Evolutionary conservation across 768 basidiomycete genomes (phyloP).

Genomic region (Rhizopogon sp.): DNA sequence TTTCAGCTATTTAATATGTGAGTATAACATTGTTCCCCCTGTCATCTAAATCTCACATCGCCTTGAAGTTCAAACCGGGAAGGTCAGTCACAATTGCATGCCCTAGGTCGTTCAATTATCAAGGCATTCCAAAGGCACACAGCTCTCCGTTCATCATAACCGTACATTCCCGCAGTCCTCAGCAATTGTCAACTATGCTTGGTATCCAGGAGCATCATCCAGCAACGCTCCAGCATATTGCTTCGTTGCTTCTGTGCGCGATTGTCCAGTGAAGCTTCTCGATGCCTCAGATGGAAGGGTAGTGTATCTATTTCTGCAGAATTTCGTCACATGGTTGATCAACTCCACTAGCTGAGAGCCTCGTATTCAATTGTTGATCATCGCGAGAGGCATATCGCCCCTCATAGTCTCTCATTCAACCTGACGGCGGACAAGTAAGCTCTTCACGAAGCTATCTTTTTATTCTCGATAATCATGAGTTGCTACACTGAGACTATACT

Average conservation of each 20-base stretch:
- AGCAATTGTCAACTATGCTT: constrained; percentile 72
- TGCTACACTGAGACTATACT: constrained; percentile 60
- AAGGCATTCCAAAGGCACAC: neutral
- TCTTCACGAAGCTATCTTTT: neutral
- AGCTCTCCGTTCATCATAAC: constrained; percentile 4
- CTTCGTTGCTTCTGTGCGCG: constrained; percentile 79
- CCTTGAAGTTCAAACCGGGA: neutral
- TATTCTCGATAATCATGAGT: neutral
- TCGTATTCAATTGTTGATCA: constrained; percentile 93
- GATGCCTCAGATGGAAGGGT: constrained; percentile 79
- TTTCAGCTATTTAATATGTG: constrained; percentile 54
- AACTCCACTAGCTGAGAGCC: constrained; percentile 63
- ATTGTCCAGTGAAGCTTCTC: constrained; percentile 79
- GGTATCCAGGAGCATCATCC: constrained; percentile 77
- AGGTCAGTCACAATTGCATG: neutral
- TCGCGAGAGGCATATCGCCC: constrained; percentile 85
- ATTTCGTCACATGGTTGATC: neutral
- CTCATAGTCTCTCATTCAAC: constrained; percentile 81
- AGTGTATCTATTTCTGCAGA: constrained; percentile 14
- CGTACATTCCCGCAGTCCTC: constrained; percentile 49
- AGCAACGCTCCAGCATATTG: constrained; percentile 65
- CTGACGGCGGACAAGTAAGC: constrained; percentile 57
- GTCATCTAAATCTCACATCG: neutral
- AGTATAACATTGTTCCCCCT: neutral
- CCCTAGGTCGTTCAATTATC: neutral